phyloP scores from a whole-genome alignment of 495 filamentous ascomycete species.

The Podospora tetraspora region DNA sequence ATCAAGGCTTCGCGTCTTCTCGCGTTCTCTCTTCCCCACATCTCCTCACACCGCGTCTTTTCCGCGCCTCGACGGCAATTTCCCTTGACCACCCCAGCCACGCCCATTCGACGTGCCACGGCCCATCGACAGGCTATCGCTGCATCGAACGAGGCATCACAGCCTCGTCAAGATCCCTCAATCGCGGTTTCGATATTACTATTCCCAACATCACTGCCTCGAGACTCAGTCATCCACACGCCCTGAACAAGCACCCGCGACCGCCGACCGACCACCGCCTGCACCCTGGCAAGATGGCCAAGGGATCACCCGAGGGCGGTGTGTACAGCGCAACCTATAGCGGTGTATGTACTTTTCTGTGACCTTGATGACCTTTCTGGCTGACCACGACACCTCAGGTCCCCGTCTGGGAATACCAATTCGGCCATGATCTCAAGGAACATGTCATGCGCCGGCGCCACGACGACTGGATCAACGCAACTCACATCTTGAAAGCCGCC shows the following conservation, averaged over 20 bases:
- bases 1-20: conserved; percentile 27
- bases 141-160: neutral
- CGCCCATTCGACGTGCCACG: neutral
- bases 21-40: conserved; percentile 26
- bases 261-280: neutral
- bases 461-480: conserved; percentile 92
- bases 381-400: conserved; percentile 49
- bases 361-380: neutral
- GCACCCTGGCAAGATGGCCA: conserved; percentile 32
- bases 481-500: conserved; percentile 80
- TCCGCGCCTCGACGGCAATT: conserved; percentile 25
- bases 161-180: neutral
- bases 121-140: conserved; percentile 1
- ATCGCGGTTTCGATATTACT: neutral
- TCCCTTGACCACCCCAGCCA: conserved; percentile 8
- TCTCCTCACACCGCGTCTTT: conserved; percentile 24
- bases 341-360: conserved; percentile 57
- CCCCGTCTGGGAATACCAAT: conserved; percentile 84
- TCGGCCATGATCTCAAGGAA: conserved; percentile 62
- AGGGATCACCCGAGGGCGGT: conserved; percentile 31
- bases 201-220: neutral
- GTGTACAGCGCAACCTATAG: conserved; percentile 93
- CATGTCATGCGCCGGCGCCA: conserved; percentile 83
- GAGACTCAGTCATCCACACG: neutral
- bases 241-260: neutral